phyloP scores from a whole-genome alignment of 1,284 basidiomycete genomes.

The Cryptococcus deneoformans region DNA sequence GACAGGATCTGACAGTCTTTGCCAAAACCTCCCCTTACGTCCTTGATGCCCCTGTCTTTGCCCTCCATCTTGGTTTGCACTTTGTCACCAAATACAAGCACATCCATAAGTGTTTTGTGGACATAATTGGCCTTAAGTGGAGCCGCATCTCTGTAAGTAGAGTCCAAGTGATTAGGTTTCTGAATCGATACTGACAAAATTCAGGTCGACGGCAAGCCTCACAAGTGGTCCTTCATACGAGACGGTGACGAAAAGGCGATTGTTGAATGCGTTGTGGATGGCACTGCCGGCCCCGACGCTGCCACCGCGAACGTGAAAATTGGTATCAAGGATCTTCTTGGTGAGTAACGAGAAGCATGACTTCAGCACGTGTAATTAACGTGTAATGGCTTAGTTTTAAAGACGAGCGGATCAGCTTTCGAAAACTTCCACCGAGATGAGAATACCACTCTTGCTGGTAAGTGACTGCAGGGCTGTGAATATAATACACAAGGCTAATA shows the following conservation, averaged over 20 bases:
- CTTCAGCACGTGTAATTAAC: background rate
- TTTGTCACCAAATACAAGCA: constrained; percentile 81
- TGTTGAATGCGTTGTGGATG: constrained; percentile 68
- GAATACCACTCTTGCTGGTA: constrained; percentile 73
- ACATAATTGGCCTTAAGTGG: constrained; percentile 82
- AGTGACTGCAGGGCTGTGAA: constrained; percentile 7
- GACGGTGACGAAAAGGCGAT: constrained; percentile 87
- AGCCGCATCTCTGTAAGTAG: constrained; percentile 63
- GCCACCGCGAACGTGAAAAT: constrained; percentile 60
- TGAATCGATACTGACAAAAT: background rate
- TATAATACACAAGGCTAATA: background rate
- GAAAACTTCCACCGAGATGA: constrained; percentile 79
- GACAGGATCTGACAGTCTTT: constrained; percentile 53
- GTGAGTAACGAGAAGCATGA: constrained; percentile 50
- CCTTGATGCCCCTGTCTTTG: constrained; percentile 78
- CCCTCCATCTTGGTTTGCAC: constrained; percentile 79
- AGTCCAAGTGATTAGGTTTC: background rate
- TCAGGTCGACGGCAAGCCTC: constrained; percentile 54
- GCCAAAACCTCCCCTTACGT: constrained; percentile 85
- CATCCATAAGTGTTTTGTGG: constrained; percentile 69
- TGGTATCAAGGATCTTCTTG: constrained; percentile 73
- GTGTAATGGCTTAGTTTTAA: constrained; percentile 62
- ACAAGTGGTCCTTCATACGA: constrained; percentile 78
- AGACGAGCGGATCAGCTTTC: constrained; percentile 85
- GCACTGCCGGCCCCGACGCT: constrained; percentile 56